Percentiles rank a stretch among this genome's conserved stretches.
Conservation (phyloP, 2,329 filamentous ascomycete genomes). For the Epichloe brachyelytri region DNA sequence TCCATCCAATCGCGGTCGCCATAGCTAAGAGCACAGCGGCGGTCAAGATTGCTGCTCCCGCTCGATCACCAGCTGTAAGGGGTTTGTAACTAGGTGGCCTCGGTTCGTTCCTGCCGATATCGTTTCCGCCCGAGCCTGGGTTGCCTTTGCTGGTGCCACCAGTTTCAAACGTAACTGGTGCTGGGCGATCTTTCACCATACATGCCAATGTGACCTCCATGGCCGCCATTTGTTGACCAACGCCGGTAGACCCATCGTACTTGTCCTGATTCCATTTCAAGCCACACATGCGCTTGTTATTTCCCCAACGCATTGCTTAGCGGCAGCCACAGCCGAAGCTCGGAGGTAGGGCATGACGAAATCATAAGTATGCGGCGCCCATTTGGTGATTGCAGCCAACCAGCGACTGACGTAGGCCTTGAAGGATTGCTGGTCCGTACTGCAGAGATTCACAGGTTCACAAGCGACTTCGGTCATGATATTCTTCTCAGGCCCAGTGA, state of each 20-base stretch:
- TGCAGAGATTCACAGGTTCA: conserved; percentile 47
- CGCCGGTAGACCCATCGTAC: conserved; percentile 47
- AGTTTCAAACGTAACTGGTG: conserved; percentile 33
- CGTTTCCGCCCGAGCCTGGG: conserved; percentile 31
- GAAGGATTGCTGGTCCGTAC: conserved; percentile 50
- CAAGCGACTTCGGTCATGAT: conserved; percentile 56
- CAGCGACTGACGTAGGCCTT: conserved; percentile 50
- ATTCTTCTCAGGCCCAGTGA: conserved; percentile 34
- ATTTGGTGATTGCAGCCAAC: conserved; percentile 49
- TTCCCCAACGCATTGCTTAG: conserved; percentile 44
- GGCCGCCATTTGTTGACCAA: conserved; percentile 60
- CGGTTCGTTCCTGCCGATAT: conserved; percentile 26
- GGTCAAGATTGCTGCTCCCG: conserved; percentile 55
- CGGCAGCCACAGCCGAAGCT: conserved; percentile 44
- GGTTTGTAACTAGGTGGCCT: conserved; percentile 12
- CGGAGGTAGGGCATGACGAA: conserved; percentile 39
- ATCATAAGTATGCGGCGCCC: conserved; percentile 45
- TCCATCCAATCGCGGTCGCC: conserved; percentile 36
- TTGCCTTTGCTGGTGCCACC: conserved; percentile 46
- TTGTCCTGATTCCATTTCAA: conserved; percentile 42
- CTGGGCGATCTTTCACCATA: conserved; percentile 32
- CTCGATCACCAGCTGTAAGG: conserved; percentile 46
- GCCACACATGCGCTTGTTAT: conserved; percentile 45
- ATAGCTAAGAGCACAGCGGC: conserved; percentile 41
- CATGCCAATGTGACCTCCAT: conserved; percentile 52